Base-by-base conservation (phyloP, 108 stramenopile species). In the Fragilaria crotonensis region DNA sequence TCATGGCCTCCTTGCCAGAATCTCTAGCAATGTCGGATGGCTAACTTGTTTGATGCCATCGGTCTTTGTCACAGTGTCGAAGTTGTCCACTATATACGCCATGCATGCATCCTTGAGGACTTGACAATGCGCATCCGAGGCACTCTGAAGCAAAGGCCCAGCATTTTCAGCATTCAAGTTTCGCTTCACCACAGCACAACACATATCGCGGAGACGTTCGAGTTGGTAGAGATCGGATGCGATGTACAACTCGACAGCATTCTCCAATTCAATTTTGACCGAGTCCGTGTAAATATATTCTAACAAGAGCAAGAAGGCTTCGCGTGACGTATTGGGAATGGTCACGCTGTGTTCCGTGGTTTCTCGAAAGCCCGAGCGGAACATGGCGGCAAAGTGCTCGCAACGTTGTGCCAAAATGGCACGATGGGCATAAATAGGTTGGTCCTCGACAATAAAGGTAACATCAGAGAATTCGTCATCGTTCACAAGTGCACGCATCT, bases 311-410 rank as follows among this genome's bases (percentile, higher is more conserved):
- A 98, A 63, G 70, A 98, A 98, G 29, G 92, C 94, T 3, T 71
- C 56, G 31, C 70, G 68, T 2, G 84, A 74, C 22, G 85, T 84
- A 21, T 79, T 82, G 1, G 84, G 82, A 41, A 92, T 78, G 7
- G 75, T 63, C 14, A 95, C 85, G 30, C 72, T 65, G 23, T 70
- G 63, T 54, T 80, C 84, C 14, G 76, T 67, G 19, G 75, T 77
- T 66, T 94, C 93, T 45, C 86, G 70, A 94, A 97, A 95, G 14
- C 94, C 95, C 23, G 87, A 89, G 25, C 88, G 87, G 56, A 97
- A 93, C 97, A 98, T 96, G 68, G 95, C 95, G 9, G 87, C 80
- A 73, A 98, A 98, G 63, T 93, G 93, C 30, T 95, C 85, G 63
- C 95, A 98, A 28, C 97, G 83, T 56, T 88, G 81, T 1, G 84